A percentile compares a stretch with the other conserved stretches of the same genome.
These are phyloP conservation scores for Coemansia sp. DNA, from an alignment of 192 early-diverging fungal species.

Conservation along the genomic window DNA sequence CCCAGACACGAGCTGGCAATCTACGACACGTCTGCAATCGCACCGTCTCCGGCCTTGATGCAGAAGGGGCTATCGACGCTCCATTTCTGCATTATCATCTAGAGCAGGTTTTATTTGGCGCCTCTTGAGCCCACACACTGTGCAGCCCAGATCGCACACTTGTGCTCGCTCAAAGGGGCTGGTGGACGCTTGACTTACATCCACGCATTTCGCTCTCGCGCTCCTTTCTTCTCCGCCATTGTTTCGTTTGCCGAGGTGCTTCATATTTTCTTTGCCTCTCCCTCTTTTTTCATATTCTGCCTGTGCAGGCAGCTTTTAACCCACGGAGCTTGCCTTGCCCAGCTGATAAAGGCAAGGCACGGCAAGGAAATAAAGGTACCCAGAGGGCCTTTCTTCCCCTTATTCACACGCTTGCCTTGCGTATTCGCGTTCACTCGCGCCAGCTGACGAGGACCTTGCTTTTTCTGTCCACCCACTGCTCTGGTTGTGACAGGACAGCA, in stretches of 20 bases:
- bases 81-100: conserved; percentile 1
- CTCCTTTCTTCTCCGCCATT: conserved; percentile 11
- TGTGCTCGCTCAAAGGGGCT: conserved; percentile 5
- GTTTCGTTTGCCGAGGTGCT: conserved; percentile 8
- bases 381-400: background rate
- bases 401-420: background rate
- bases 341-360: background rate
- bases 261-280: background rate
- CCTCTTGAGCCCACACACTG: background rate
- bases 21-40: background rate
- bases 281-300: background rate
- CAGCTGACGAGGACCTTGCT: background rate
- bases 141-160: conserved; percentile 8
- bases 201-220: conserved; percentile 6
- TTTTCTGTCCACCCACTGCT: background rate
- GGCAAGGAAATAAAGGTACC: background rate
- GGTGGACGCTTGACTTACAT: conserved; percentile 10
- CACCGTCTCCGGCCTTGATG: background rate
- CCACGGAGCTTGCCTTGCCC: background rate
- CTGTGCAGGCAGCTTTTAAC: background rate
- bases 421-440: background rate
- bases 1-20: background rate
- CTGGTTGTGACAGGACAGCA: background rate
- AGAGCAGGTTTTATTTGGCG: background rate
- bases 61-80: background rate